Evolutionary conservation across 192 early-diverging fungal genomes (phyloP).

Genomic region (Umbelopsis sp.): DNA sequence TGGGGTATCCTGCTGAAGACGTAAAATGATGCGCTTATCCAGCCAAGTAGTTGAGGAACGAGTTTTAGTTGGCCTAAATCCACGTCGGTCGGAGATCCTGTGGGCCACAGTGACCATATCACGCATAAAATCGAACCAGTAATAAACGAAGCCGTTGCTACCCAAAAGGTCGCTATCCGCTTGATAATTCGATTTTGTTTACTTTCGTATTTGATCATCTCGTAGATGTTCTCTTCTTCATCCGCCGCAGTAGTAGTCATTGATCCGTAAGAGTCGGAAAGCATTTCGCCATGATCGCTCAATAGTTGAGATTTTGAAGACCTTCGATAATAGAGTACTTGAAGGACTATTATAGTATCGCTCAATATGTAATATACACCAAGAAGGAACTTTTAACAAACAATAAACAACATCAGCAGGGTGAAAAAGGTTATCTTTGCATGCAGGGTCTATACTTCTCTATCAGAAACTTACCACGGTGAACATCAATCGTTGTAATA

Average conservation of each 20-base stretch:
- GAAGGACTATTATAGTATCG: constrained; percentile 64
- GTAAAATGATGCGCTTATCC: constrained; percentile 72
- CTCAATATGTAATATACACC: constrained; percentile 74
- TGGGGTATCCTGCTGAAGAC: constrained; percentile 78
- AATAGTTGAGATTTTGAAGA: neutral
- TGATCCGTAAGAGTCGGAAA: neutral
- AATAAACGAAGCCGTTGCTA: neutral
- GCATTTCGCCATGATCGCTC: neutral
- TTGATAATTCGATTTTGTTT: neutral
- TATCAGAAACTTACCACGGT: constrained; percentile 59
- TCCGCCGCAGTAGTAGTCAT: neutral
- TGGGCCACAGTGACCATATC: constrained; percentile 8
- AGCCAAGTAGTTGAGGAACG: constrained; percentile 72
- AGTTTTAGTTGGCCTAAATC: constrained; percentile 26
- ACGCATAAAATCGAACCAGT: neutral
- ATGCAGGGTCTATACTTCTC: neutral
- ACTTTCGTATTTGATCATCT: neutral
- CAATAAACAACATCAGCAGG: neutral
- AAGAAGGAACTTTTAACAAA: constrained; percentile 51
- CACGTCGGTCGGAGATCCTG: neutral
- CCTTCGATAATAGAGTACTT: constrained; percentile 70
- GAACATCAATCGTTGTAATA: constrained; percentile 64
- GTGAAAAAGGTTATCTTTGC: neutral
- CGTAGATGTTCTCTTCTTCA: neutral
- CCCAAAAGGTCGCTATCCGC: neutral